Base-by-base conservation (phyloP, 2,329 filamentous ascomycete species). In the Aaosphaeria arxii region DNA sequence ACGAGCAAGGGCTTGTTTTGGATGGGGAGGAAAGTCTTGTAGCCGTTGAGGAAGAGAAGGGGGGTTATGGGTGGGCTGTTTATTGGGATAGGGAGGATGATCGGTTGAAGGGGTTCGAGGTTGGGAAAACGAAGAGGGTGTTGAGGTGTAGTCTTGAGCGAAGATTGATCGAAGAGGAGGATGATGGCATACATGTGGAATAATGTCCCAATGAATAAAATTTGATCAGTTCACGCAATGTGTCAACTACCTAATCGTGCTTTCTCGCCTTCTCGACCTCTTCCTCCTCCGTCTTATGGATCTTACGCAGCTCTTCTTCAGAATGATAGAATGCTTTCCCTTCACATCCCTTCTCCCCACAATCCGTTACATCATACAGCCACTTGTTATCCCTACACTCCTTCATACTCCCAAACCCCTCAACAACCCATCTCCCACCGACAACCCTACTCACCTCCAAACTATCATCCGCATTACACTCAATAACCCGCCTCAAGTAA, bases 11-110 rank as follows among this genome's bases (percentile, higher is more conserved):
- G n/a, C 56, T 84, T 29, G 80, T 72, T 28, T 69, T 84, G 11
- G 76, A 83, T 47, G 77, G 72, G 0, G 78, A 75, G 58, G 78
- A 83, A 57, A 76, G 76, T 28, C 79, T 83, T 43, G 74, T 82
- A 4, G 81, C 77, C 1, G 77, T 84, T 1, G 75, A 84, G 57
- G 77, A 81, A 52, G 71, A 72, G 33, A 68, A 72, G 42, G 67
- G 66, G 5, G 67, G 66, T 2, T 72, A 71, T 40, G 68, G 71
- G 2, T 84, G 81, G 81, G 75, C 75, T 39, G 61, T 84, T 42
- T 81, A 77, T 54, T 77, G 73, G 60, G 76, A 78, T 55, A 51
- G 61, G 43, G 65, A 76, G n/a, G 74, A 77, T 58, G 71, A 78
- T 61, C 66, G 71, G 33, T 49, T 78, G 58, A 68, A 67, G 48